Percentiles rank a stretch among this genome's conserved stretches.
phyloP scores from a whole-genome alignment of 495 filamentous ascomycete genomes.

The Choiromyces venosus region DNA sequence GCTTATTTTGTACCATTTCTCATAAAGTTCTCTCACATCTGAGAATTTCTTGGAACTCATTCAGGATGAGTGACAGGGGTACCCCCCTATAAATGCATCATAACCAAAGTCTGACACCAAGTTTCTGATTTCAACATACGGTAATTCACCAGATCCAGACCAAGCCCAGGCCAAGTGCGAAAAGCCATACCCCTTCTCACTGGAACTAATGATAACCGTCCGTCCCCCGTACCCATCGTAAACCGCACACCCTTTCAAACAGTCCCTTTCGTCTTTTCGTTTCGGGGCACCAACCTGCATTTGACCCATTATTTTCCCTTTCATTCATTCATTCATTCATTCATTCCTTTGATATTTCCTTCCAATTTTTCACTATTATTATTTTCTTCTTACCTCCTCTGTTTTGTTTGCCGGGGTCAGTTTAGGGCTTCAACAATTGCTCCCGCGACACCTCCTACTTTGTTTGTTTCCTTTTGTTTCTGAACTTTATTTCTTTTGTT shows the following conservation, averaged over 20 bases:
- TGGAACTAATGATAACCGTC: conserved; percentile 13
- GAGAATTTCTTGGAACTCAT: background rate
- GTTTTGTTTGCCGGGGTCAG: background rate
- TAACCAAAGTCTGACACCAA: background rate
- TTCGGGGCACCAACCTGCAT: background rate
- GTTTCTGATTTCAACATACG: conserved; percentile 16
- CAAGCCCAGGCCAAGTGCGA: conserved; percentile 21
- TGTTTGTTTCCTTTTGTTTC: background rate
- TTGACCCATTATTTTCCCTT: conserved; percentile 6
- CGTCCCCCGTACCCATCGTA: conserved; percentile 4
- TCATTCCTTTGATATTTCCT: conserved; percentile 22
- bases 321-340: conserved; percentile 18
- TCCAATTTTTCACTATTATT: background rate
- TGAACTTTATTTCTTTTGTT: conserved; percentile 10
- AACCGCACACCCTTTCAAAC: background rate
- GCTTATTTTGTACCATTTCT: too few relatives aligned
- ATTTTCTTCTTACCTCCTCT: background rate
- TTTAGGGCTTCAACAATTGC: background rate
- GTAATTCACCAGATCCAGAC: conserved; percentile 17
- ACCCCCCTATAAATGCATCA: background rate
- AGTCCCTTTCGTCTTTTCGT: background rate
- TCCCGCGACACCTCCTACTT: background rate
- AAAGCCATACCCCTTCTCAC: conserved; percentile 26
- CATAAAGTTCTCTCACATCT: background rate
- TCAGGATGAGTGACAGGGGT: too few relatives aligned